phyloP scores from a whole-genome alignment of 352 stramenopile species.

The Phytophthora idaei region DNA sequence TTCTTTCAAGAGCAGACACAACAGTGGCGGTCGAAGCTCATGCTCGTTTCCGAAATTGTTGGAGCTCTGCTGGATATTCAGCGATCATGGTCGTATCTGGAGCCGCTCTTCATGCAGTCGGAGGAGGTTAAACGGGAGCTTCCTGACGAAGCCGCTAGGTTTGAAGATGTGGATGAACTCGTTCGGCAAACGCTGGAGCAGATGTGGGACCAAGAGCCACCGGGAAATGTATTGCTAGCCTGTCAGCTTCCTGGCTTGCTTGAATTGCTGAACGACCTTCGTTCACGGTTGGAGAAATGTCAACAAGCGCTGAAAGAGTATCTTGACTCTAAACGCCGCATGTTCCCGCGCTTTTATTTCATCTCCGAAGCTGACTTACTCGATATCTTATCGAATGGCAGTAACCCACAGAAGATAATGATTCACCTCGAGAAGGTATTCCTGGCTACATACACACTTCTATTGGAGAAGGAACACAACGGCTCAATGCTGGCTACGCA shows the following conservation, averaged over 20 bases:
- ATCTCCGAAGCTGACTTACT: slow-evolving; percentile 94
- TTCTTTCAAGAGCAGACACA: slow-evolving; percentile 73
- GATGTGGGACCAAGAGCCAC: slow-evolving; percentile 74
- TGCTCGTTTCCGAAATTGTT: slow-evolving; percentile 87
- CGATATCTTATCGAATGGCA: slow-evolving; percentile 95
- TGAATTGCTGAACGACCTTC: slow-evolving; percentile 75
- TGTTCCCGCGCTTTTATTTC: slow-evolving; percentile 97
- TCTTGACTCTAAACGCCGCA: slow-evolving; percentile 90
- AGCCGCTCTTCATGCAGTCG: slow-evolving; percentile 94
- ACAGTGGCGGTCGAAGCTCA: slow-evolving; percentile 56
- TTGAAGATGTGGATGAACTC: slow-evolving; percentile 87
- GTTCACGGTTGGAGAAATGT: slow-evolving; percentile 87
- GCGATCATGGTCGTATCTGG: slow-evolving; percentile 94
- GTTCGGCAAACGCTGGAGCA: slow-evolving; percentile 70
- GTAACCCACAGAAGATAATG: slow-evolving; percentile 86
- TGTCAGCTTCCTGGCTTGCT: slow-evolving; percentile 88
- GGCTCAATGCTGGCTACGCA: slow-evolving; percentile 71
- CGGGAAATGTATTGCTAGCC: slow-evolving; percentile 73
- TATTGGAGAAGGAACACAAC: slow-evolving; percentile 57
- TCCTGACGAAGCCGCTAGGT: slow-evolving; percentile 89
- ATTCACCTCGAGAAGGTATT: slow-evolving; percentile 93
- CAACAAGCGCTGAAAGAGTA: slow-evolving; percentile 95
- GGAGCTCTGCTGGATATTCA: slow-evolving; percentile 93
- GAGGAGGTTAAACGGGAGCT: slow-evolving; percentile 96
- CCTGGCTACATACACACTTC: slow-evolving; percentile 61